Evolutionary conservation across 768 basidiomycete species (phyloP).

Genomic region (Crucibulum laeve): DNA sequence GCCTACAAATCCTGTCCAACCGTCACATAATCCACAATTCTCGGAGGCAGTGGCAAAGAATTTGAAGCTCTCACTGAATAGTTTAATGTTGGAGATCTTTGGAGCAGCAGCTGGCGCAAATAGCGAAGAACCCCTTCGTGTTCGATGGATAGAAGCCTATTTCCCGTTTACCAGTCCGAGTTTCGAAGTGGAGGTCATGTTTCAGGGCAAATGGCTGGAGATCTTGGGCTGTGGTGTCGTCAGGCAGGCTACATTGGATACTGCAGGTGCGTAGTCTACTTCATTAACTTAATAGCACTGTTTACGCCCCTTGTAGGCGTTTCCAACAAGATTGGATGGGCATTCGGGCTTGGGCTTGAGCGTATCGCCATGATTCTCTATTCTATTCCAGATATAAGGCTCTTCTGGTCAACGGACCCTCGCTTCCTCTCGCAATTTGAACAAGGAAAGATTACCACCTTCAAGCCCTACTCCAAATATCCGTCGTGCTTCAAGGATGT

Average conservation of each 20-base stretch:
- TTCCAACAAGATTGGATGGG: conserved; percentile 88
- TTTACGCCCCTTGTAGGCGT: conserved; percentile 46
- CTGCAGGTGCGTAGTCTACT: conserved; percentile 58
- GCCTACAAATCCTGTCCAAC: conserved; percentile 76
- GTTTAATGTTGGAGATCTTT: conserved; percentile 79
- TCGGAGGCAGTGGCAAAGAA: conserved; percentile 77
- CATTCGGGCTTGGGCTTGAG: conserved; percentile 95
- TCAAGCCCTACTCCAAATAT: conserved; percentile 90
- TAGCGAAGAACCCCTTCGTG: conserved; percentile 68
- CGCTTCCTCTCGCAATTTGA: conserved; percentile 88
- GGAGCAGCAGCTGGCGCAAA: conserved; percentile 49
- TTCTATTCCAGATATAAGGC: conserved; percentile 93
- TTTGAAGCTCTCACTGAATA: conserved; percentile 86
- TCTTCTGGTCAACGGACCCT: conserved; percentile 92
- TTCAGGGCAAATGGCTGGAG: conserved; percentile 95
- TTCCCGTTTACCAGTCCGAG: conserved; percentile 98
- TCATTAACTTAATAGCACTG: conserved; percentile 15
- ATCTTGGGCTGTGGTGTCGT: conserved; percentile 94
- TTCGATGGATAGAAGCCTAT: conserved; percentile 97
- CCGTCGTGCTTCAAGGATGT: conserved; percentile 93
- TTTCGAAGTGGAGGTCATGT: conserved; percentile 97
- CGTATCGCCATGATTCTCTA: conserved; percentile 97
- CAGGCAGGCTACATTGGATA: conserved; percentile 81
- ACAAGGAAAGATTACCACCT: conserved; percentile 69
- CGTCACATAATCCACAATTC: conserved; percentile 66